phyloP scores from a whole-genome alignment of 306 rosid species.

The Vicia villosa region DNA sequence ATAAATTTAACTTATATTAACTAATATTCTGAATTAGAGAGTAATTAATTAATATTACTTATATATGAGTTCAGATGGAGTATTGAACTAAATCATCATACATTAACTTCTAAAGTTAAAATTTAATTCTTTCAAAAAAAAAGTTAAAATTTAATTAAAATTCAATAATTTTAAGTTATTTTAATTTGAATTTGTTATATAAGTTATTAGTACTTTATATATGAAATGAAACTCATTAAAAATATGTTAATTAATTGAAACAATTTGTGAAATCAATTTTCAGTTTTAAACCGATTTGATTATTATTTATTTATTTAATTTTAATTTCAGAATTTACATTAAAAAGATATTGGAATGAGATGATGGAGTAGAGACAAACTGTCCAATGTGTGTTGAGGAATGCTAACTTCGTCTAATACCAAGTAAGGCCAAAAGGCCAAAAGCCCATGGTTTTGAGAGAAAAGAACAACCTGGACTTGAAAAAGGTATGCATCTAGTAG shows the following conservation, averaged over 20 bases:
- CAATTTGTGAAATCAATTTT: not conserved
- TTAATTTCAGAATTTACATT: conserved; percentile 32
- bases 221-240: not conserved
- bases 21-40: not conserved
- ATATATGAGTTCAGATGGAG: not conserved
- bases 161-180: not conserved
- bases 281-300: not conserved
- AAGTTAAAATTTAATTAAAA: not conserved
- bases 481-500: not conserved
- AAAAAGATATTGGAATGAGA: conserved; percentile 32
- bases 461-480: not conserved
- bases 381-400: not conserved
- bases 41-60: not conserved
- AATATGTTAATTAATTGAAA: not conserved
- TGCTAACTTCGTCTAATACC: not conserved
- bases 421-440: not conserved
- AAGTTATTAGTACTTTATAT: not conserved
- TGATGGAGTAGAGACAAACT: conserved; percentile 15
- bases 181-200: not conserved
- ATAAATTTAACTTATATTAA: not conserved
- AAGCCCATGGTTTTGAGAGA: not conserved
- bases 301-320: not conserved
- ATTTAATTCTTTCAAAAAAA: too few species aligned
- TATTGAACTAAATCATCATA: not conserved
- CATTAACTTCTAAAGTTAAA: not conserved